phyloP scores from a whole-genome alignment of 129 eudicot genomes.

The carrot (Daucus carota) region DH1_v3.0 NC_030385.2:4287001-4287500 shows the following conservation, averaged over 20 bases:
- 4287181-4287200: constrained; percentile 89
- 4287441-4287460: too few relatives aligned
- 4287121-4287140: not conserved
- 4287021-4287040: constrained; percentile 80
- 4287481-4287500: too few relatives aligned
- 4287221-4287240: constrained; percentile 70
- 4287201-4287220: constrained; percentile 85
- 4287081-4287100: constrained; percentile 38
- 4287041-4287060: constrained; percentile 67
- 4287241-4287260: constrained; percentile 62
- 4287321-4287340: not conserved
- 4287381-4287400: too few relatives aligned
- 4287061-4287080: constrained; percentile 82
- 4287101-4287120: not conserved
- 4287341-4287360: too few relatives aligned
- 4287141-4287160: not conserved
- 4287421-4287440: too few relatives aligned
- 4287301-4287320: constrained; percentile 32
- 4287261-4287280: constrained; percentile 81
- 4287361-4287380: too few relatives aligned
- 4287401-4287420: too few relatives aligned
- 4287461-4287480: too few relatives aligned
- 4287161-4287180: not conserved
- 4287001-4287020: constrained; percentile 35
- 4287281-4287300: constrained; percentile 60